These are phyloP conservation scores for Pseudonitzschia multiseries DNA, from an alignment of 108 stramenopile species.

Conservation along the genomic window DNA sequence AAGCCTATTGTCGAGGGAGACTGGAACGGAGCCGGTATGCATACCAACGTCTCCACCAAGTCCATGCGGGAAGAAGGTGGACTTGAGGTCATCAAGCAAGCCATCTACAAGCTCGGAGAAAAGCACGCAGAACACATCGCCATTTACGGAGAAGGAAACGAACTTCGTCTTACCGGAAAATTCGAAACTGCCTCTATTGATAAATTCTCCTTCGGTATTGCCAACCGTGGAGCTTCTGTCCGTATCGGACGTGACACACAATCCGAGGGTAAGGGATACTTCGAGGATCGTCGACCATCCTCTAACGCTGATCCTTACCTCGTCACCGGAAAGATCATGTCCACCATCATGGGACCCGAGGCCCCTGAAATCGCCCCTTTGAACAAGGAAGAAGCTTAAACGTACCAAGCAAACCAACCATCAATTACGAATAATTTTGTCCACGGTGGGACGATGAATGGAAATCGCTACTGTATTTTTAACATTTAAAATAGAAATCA, in stretches of 20 bases:
- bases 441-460: too few species aligned
- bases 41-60: slow-evolving; percentile 98
- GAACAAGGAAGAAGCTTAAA: slow-evolving; percentile 61
- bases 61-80: slow-evolving; percentile 94
- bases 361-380: slow-evolving; percentile 67
- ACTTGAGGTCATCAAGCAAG: slow-evolving; percentile 89
- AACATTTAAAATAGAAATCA: too few species aligned
- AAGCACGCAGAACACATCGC: slow-evolving; percentile 97
- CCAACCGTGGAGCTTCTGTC: slow-evolving; percentile 95
- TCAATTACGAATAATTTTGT: too few species aligned
- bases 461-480: too few species aligned
- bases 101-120: slow-evolving; percentile 94
- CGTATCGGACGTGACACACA: slow-evolving; percentile 94
- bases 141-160: slow-evolving; percentile 97
- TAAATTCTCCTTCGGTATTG: slow-evolving; percentile 93
- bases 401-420: not conserved
- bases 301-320: slow-evolving; percentile 98
- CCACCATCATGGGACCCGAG: slow-evolving; percentile 87
- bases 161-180: slow-evolving; percentile 94
- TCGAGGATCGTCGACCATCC: slow-evolving; percentile 97
- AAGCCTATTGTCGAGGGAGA: slow-evolving; percentile 97
- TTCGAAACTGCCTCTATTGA: slow-evolving; percentile 95
- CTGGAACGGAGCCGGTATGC: slow-evolving; percentile 99
- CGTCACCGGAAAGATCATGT: slow-evolving; percentile 95
- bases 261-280: slow-evolving; percentile 93